These are phyloP conservation scores for Diutina sp. DNA, from an alignment of 1,139 yeast species.

Conservation along the genomic window DNA sequence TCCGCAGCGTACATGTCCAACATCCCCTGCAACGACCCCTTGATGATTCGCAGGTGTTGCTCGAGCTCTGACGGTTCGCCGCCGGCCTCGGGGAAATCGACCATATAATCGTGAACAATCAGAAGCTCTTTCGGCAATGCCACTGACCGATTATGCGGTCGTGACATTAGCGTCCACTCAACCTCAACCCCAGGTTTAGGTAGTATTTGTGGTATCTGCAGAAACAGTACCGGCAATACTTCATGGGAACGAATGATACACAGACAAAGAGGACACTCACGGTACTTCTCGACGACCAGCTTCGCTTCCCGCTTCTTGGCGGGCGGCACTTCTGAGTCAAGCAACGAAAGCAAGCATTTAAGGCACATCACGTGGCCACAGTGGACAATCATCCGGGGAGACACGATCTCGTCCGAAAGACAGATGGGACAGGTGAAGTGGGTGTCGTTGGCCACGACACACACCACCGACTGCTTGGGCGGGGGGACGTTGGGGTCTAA, in stretches of 20 bases:
- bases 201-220: constrained; percentile 32
- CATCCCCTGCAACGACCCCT: constrained; percentile 45
- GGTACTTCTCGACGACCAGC: constrained; percentile 37
- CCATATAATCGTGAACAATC: constrained; percentile 14
- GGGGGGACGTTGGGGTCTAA: constrained; percentile 69
- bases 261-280: constrained; percentile 82
- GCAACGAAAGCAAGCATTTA: constrained; percentile 63
- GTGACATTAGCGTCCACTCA: constrained; percentile 56
- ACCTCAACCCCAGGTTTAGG: constrained; percentile 53
- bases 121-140: constrained; percentile 45
- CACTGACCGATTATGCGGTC: constrained; percentile 46
- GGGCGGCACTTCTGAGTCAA: constrained; percentile 42
- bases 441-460: constrained; percentile 65
- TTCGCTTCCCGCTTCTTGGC: constrained; percentile 22
- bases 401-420: constrained; percentile 67
- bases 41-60: constrained; percentile 42
- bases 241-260: constrained; percentile 47
- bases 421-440: constrained; percentile 84
- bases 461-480: constrained; percentile 44
- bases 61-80: constrained; percentile 12
- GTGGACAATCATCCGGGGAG: constrained; percentile 80
- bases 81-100: constrained; percentile 20
- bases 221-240: constrained; percentile 59
- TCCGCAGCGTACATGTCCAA: constrained; percentile 45
- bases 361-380: constrained; percentile 92